A percentile compares a stretch with the other conserved stretches of the same genome.
phyloP scores from a whole-genome alignment of 331 rosid species.

The Acacia concinna region DNA sequence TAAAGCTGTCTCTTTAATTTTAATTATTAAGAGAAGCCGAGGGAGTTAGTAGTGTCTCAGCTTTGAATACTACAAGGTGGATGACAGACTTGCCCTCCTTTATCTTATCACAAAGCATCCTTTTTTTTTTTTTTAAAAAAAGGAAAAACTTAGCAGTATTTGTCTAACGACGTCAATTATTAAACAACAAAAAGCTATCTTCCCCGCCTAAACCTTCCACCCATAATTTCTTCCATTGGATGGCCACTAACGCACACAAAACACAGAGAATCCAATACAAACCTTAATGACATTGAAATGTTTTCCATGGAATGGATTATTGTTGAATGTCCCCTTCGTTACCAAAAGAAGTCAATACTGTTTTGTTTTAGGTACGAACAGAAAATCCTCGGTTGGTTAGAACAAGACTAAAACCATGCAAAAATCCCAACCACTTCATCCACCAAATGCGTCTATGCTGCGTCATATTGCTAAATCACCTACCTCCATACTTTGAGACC shows the following conservation, averaged over 20 bases:
- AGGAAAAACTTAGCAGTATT: background rate
- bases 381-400: conserved; percentile 8
- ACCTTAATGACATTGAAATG: background rate
- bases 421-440: background rate
- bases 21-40: conserved; percentile 27
- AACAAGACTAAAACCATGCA: background rate
- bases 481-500: background rate
- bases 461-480: conserved; percentile 20
- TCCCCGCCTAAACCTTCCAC: conserved; percentile 26
- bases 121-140: too few relatives aligned
- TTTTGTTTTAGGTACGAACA: background rate
- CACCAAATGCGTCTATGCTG: background rate
- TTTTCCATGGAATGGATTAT: background rate
- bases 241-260: background rate
- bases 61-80: background rate
- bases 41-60: conserved; percentile 8
- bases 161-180: conserved; percentile 38
- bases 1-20: conserved; percentile 23
- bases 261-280: background rate
- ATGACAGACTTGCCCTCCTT: conserved; percentile 25
- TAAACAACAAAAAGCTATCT: conserved; percentile 30
- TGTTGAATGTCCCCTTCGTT: background rate
- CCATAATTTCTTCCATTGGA: conserved; percentile 26
- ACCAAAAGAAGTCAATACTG: background rate
- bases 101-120: conserved; percentile 10